Base-by-base conservation (phyloP, 805 yeast genomes). In the Sungouiozyma intestinalis region DNA sequence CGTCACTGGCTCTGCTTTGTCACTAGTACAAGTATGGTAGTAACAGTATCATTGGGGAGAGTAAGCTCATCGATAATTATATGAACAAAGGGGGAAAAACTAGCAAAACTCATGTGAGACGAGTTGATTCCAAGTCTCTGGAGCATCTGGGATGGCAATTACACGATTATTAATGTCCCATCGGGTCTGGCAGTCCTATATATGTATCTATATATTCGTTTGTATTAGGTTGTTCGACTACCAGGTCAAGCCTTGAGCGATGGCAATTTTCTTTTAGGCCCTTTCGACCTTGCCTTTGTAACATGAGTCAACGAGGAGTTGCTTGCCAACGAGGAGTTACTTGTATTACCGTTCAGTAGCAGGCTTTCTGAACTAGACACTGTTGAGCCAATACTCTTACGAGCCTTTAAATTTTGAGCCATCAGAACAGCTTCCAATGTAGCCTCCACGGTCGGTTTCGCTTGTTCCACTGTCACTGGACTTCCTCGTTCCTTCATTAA, bases 221-320 rank as follows among this genome's bases (percentile, higher is more conserved):
- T n/a, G n/a, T n/a, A n/a, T n/a, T n/a, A n/a, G n/a, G n/a, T n/a
- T n/a, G n/a, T n/a, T 5, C 6, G n/a, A 19, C 11, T 34, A 16
- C 36, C n/a, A 34, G 4, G n/a, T 17, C 16, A 13, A 15, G 11
- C 19, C 20, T 35, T 38, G 15, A 43, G 11, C 14, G 49, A 51
- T 2, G 70, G 72, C n/a, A 60, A 49, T 40, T 65, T 55, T 43
- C 72, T 50, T 42, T 56, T 65, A 16, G 69, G 71, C 1, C 68
- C 70, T 16, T 57, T 57, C 7, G 67, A 48, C 41, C 71, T 54
- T 5, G 41, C 45, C 48, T 63, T 65, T 33, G 56, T 65, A 9
- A 52, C 44, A 38, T 62, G 67, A 2, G 38, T 50, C 35, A 63
- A 34, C 8, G 42, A 19, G 15, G 36, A 5, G 3, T 38, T 11